A percentile compares a stretch with the other conserved stretches of the same genome.
Conservation (phyloP, 2,329 filamentous ascomycete genomes). For the Aspergillus aculeatus region DNA sequence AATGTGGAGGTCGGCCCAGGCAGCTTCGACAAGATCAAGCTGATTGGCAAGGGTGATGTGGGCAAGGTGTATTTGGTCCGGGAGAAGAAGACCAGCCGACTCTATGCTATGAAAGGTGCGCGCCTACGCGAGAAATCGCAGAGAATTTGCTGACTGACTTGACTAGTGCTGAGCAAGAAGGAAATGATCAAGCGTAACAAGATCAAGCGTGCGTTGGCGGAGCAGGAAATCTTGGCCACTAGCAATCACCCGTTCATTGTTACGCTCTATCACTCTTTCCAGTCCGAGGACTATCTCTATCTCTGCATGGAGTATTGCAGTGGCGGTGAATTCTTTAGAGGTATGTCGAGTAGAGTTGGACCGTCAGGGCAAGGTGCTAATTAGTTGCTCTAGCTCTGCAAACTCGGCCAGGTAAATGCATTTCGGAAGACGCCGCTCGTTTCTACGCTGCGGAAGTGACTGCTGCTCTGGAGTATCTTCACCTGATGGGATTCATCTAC, state of each 20-base stretch:
- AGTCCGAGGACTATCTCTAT: slow-evolving; percentile 97
- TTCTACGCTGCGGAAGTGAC: slow-evolving; percentile 99
- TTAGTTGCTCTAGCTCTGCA: slow-evolving; percentile 64
- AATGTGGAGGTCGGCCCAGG: slow-evolving; percentile 93
- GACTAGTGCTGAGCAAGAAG: slow-evolving; percentile 91
- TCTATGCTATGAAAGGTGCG: slow-evolving; percentile 98
- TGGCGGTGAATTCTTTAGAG: slow-evolving; percentile 94
- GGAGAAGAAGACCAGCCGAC: slow-evolving; percentile 92
- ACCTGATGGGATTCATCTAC: slow-evolving; percentile 99
- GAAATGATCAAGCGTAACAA: slow-evolving; percentile 99
- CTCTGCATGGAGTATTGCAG: slow-evolving; percentile 99
- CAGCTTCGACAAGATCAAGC: slow-evolving; percentile 99
- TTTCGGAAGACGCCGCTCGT: slow-evolving; percentile 91
- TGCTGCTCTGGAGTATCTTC: slow-evolving; percentile 91
- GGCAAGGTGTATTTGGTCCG: slow-evolving; percentile 97
- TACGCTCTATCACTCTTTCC: slow-evolving; percentile 97
- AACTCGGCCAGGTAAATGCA: slow-evolving; percentile 94
- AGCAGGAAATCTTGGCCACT: slow-evolving; percentile 96
- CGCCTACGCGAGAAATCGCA: slow-evolving; percentile 8
- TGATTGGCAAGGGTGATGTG: slow-evolving; percentile 98
- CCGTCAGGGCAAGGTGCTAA: neutral
- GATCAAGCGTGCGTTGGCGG: slow-evolving; percentile 95
- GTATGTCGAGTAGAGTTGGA: slow-evolving; percentile 30
- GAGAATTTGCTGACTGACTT: slow-evolving; percentile 29
- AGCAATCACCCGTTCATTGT: slow-evolving; percentile 99